These are phyloP conservation scores for Aureobasidium sp. DNA, from an alignment of 2,329 filamentous ascomycete genomes.

Conservation along the genomic window DNA sequence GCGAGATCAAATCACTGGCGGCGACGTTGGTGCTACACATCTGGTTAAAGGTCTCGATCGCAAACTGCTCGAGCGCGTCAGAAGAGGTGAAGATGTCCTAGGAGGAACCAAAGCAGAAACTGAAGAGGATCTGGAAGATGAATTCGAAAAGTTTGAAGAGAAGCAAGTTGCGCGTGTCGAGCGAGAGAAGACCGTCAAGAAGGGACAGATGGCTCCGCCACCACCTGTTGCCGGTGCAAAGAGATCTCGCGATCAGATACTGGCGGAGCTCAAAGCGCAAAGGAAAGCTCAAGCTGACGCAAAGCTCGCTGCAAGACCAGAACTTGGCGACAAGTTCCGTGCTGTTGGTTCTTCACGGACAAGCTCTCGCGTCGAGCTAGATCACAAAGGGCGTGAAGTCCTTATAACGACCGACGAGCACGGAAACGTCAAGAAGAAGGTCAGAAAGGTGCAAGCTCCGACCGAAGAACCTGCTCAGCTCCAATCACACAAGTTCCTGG, in stretches of 20 bases:
- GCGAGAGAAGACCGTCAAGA: conserved; percentile 50
- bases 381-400: conserved; percentile 49
- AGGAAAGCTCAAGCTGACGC: conserved; percentile 39
- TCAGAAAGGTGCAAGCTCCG: conserved; percentile 43
- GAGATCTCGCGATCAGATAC: conserved; percentile 52
- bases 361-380: conserved; percentile 26
- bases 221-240: conserved; percentile 41
- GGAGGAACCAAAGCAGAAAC: conserved; percentile 28
- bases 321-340: conserved; percentile 49
- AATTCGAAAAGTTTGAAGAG: conserved; percentile 48
- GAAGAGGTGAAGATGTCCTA: conserved; percentile 56
- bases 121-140: conserved; percentile 35
- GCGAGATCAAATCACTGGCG: conserved; percentile 70
- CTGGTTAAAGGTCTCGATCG: conserved; percentile 89
- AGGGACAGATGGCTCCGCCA: conserved; percentile 42
- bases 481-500: conserved; percentile 26
- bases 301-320: conserved; percentile 40
- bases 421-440: conserved; percentile 56
- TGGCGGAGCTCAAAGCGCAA: conserved; percentile 53
- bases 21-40: conserved; percentile 73
- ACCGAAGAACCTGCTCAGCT: conserved; percentile 23
- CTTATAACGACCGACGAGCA: conserved; percentile 53
- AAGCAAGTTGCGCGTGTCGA: conserved; percentile 65
- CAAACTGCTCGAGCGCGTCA: conserved; percentile 64
- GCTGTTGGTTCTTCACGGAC: conserved; percentile 36